A percentile compares a stretch with the other conserved stretches of the same genome.
Conservation (phyloP, 169 alveolate genomes). For the Plasmodium sp. region DNA sequence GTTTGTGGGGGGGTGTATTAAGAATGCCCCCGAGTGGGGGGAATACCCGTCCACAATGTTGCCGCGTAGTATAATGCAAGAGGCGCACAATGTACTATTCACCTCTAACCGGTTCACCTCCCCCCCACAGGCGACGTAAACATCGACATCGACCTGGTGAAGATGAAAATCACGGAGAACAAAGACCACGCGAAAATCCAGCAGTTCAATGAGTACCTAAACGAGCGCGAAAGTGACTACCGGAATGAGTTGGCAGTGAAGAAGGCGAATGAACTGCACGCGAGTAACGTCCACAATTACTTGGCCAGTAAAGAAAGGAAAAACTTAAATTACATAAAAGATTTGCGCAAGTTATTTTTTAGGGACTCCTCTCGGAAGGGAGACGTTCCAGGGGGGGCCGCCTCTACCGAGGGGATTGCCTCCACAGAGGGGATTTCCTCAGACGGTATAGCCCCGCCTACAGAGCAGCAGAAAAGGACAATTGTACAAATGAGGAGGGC, state of each 20-base stretch:
- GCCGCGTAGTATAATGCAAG: background rate
- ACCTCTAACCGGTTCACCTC: background rate
- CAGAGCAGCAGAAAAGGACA: background rate
- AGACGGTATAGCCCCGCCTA: background rate
- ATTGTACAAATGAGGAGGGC: background rate
- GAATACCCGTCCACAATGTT: background rate
- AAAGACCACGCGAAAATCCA: slow-evolving; percentile 18
- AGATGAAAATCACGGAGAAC: slow-evolving; percentile 40
- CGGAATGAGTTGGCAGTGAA: background rate
- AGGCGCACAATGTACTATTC: background rate
- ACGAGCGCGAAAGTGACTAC: slow-evolving; percentile 36
- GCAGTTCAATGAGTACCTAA: slow-evolving; percentile 63
- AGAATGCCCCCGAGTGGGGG: background rate
- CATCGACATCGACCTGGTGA: slow-evolving; percentile 45
- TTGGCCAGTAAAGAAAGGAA: slow-evolving; percentile 17
- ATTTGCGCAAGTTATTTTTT: slow-evolving; percentile 41
- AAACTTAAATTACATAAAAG: slow-evolving; percentile 30
- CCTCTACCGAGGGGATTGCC: background rate
- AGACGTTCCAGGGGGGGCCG: background rate
- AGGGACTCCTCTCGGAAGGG: background rate
- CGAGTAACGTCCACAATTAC: slow-evolving; percentile 14
- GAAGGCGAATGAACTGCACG: background rate
- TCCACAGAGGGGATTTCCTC: background rate
- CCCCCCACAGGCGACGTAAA: slow-evolving; percentile 27
- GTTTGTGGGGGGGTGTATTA: background rate